Conservation (phyloP, 768 basidiomycete genomes). For the Mycena polygramma region DNA sequence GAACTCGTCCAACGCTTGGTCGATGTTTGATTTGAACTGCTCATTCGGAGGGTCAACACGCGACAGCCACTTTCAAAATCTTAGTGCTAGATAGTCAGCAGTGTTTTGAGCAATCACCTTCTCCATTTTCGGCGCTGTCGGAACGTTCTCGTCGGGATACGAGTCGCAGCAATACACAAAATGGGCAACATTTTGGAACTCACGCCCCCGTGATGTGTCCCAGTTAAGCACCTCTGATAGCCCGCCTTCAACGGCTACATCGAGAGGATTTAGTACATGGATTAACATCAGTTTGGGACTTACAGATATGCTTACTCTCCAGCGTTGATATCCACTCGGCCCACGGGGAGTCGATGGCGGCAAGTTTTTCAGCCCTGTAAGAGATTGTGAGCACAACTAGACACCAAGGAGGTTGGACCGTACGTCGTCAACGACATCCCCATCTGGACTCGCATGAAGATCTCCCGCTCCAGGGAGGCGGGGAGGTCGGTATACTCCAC, state of each 20-base stretch:
- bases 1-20: slow-evolving; percentile 65
- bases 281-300: not conserved
- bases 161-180: slow-evolving; percentile 77
- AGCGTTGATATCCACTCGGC: slow-evolving; percentile 76
- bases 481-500: slow-evolving; percentile 77
- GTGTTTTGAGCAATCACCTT: slow-evolving; percentile 50
- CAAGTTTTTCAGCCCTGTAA: slow-evolving; percentile 73
- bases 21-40: slow-evolving; percentile 67
- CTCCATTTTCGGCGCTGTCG: slow-evolving; percentile 70
- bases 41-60: slow-evolving; percentile 57
- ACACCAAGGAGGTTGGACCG: not conserved
- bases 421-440: slow-evolving; percentile 84
- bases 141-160: slow-evolving; percentile 60
- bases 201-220: slow-evolving; percentile 78
- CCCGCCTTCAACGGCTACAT: slow-evolving; percentile 68
- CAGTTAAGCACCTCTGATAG: slow-evolving; percentile 69
- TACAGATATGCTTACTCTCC: slow-evolving; percentile 46
- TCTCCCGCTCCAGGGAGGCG: slow-evolving; percentile 76
- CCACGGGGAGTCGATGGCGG: slow-evolving; percentile 82
- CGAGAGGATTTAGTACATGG: not conserved
- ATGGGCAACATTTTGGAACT: slow-evolving; percentile 81
- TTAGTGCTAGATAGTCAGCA: slow-evolving; percentile 30
- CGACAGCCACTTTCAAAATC: slow-evolving; percentile 50
- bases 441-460: slow-evolving; percentile 87
- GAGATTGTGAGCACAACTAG: not conserved